These are phyloP conservation scores for Moringa oleifera DNA, from an alignment of 345 rosid genomes.

Conservation along the genomic window DNA sequence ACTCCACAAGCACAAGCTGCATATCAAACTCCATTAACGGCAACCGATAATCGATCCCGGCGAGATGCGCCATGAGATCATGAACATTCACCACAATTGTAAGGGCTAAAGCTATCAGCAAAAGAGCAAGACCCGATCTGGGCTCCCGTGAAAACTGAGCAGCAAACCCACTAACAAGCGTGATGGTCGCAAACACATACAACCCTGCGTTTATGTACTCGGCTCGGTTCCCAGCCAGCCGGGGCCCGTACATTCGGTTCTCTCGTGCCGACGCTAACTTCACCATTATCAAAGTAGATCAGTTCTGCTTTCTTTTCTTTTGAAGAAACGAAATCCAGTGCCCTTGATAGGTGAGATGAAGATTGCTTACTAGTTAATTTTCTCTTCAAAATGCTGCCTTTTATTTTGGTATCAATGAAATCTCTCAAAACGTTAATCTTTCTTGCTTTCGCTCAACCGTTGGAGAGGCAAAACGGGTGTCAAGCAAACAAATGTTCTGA, in stretches of 20 bases:
- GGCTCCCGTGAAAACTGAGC: slow-evolving; percentile 63
- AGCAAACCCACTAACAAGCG: slow-evolving; percentile 53
- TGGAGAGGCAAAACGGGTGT: too few relatives aligned
- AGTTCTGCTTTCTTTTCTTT: too few relatives aligned
- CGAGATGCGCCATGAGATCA: slow-evolving; percentile 76
- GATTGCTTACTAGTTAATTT: too few relatives aligned
- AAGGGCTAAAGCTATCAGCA: slow-evolving; percentile 49
- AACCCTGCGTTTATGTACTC: slow-evolving; percentile 81
- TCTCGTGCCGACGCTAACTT: slow-evolving; percentile 84
- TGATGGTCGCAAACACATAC: slow-evolving; percentile 53
- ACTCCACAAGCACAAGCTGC: slow-evolving; percentile 81
- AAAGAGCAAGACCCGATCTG: slow-evolving; percentile 55
- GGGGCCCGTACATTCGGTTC: slow-evolving; percentile 61
- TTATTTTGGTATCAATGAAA: too few relatives aligned
- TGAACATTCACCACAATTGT: slow-evolving; percentile 51
- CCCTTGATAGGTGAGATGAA: too few relatives aligned
- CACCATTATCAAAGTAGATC: slow-evolving; percentile 62
- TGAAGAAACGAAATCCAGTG: too few relatives aligned
- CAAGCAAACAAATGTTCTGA: too few relatives aligned
- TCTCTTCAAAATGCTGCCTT: too few relatives aligned
- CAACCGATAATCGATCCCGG: slow-evolving; percentile 63
- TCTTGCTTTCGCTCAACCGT: too few relatives aligned
- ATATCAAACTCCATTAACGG: slow-evolving; percentile 45
- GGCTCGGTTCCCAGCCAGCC: slow-evolving; percentile 41
- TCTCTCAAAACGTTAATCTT: too few relatives aligned